Base-by-base conservation (phyloP, 352 stramenopile species). In the Phytophthora pinifolia region DNA sequence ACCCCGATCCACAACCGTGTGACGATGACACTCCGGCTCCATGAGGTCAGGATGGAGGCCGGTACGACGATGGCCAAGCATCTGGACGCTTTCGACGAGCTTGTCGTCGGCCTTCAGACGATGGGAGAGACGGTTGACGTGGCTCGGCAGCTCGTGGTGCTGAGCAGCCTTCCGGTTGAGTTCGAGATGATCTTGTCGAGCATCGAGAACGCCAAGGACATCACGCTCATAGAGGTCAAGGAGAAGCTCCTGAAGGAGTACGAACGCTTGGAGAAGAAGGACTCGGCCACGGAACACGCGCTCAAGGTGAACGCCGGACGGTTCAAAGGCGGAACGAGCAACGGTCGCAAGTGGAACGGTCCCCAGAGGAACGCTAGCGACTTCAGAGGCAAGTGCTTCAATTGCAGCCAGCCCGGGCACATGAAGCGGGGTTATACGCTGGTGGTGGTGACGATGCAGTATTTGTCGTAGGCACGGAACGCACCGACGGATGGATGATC, bases 1-100 rank as follows among this genome's bases (percentile, higher is more conserved):
- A 42, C 37, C 12, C 69, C 49, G 17, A 46, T 75, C 12, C 43
- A 76, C 32, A 74, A 76, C 41, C 55, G 56, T 17, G 39, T 72
- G 0, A 29, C 33, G 9, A 34, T 74, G 15, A 70, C 69, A 6
- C 17, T 33, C 5, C 46, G 35, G 0, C 27, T 71, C 0, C 62
- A 72, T 35, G 47, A 66, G 4, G 70, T 72, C 50, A 55, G 62
- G 44, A 61, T 74, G 50, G 54, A 70, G 15, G 15, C 3, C 22
- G 47, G 42, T 3, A 30, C 20, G 2, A 38, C 3, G 3, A 27
- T 27, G 22, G 22, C 22, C 22, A 27, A 27, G 22, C 22, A 27
- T 4, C 22, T 27, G 22, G 22, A 27, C 22, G 22, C 22, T 27
- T 27, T 67, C 30, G 39, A 65, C 18, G 46, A 72, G 36, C 48